Evolutionary conservation across 768 basidiomycete species (phyloP).

Genomic region (Tylopilus sp.): DNA sequence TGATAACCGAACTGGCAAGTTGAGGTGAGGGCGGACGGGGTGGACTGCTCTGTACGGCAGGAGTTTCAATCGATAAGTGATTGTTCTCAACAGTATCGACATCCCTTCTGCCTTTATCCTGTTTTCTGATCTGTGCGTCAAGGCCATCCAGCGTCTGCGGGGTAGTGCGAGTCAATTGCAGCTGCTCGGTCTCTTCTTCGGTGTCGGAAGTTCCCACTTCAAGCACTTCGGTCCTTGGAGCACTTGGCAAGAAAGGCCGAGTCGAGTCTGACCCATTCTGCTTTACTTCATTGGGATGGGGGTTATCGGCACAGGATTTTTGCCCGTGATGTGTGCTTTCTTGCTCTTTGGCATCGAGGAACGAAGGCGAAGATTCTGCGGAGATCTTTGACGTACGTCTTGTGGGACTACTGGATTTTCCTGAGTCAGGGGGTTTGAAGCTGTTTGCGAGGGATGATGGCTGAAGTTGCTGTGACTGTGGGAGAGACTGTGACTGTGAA

Average conservation of each 20-base stretch:
- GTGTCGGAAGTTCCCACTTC: slow-evolving; percentile 11
- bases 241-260: slow-evolving; percentile 2
- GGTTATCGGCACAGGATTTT: neutral
- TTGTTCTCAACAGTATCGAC: neutral
- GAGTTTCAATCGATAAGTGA: slow-evolving; percentile 5
- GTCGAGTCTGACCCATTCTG: neutral
- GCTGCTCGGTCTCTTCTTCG: slow-evolving; percentile 11
- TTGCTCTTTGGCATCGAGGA: neutral
- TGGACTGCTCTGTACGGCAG: neutral
- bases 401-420: neutral
- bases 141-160: neutral
- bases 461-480: slow-evolving; percentile 32
- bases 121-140: neutral
- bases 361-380: neutral
- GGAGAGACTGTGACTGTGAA: slow-evolving; percentile 24
- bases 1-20: neutral
- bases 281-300: neutral
- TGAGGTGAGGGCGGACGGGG: neutral
- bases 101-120: neutral
- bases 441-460: slow-evolving; percentile 20
- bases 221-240: slow-evolving; percentile 6
- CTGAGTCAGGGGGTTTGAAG: slow-evolving; percentile 15
- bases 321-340: neutral
- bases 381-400: slow-evolving; percentile 3
- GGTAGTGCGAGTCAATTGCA: neutral